phyloP scores from a whole-genome alignment of 176 grass and related monocot genomes.

The Zizania latifolia region DNA sequence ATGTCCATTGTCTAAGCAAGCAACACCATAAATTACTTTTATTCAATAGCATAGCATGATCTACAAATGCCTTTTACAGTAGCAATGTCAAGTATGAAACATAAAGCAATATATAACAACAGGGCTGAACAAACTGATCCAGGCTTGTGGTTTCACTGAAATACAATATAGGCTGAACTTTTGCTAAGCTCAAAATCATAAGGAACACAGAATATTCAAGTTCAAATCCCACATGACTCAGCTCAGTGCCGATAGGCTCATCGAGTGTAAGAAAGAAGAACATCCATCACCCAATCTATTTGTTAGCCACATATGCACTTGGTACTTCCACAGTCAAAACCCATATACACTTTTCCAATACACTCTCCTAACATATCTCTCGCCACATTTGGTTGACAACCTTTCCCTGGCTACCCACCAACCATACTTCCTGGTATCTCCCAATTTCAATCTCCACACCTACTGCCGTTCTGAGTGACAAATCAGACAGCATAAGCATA shows the following conservation, averaged over 20 bases:
- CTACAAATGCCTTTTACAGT: background rate
- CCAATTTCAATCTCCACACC: background rate
- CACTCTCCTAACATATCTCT: background rate
- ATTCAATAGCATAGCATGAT: background rate
- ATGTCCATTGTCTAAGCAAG: constrained; percentile 11
- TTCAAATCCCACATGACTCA: background rate
- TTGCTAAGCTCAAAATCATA: background rate
- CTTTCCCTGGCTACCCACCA: background rate
- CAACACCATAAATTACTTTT: too few species aligned
- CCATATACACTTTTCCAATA: background rate
- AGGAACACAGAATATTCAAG: too few species aligned
- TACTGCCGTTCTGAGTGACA: background rate
- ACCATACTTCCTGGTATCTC: background rate
- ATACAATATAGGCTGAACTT: background rate
- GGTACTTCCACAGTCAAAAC: background rate
- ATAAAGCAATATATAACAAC: background rate
- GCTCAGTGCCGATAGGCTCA: background rate
- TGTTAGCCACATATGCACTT: background rate
- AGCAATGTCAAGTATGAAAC: background rate
- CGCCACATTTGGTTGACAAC: background rate
- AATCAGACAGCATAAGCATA: background rate
- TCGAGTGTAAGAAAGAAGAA: background rate
- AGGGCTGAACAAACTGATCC: background rate
- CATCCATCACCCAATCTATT: background rate
- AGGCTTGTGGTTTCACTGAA: background rate